Conservation (phyloP, 352 stramenopile genomes). For the Phytopythium sindhum region DNA sequence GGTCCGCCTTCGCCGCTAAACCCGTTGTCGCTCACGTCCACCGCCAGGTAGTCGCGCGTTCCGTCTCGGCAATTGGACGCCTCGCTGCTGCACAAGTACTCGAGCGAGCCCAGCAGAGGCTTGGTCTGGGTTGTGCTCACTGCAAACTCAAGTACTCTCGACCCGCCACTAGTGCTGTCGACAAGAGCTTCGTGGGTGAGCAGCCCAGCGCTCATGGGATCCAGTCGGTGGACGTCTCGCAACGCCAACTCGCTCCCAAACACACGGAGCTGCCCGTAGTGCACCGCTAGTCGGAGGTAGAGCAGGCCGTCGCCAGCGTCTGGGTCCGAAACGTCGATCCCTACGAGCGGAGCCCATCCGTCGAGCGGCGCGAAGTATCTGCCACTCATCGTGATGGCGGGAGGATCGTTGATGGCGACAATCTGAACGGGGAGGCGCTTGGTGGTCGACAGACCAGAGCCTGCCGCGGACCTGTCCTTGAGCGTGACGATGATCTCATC, state of each 20-base stretch:
- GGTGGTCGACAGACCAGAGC: constrained; percentile 5
- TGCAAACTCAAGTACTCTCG: constrained; percentile 33
- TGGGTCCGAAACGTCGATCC: constrained; percentile 32
- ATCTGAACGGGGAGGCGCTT: constrained; percentile 43
- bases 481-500: constrained; percentile 47
- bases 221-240: neutral
- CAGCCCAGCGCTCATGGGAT: neutral
- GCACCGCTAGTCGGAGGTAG: constrained; percentile 39
- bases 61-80: constrained; percentile 22
- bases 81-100: constrained; percentile 39
- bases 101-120: constrained; percentile 23
- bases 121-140: constrained; percentile 15
- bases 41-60: constrained; percentile 28
- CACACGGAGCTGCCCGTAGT: constrained; percentile 30
- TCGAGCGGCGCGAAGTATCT: constrained; percentile 26
- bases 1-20: constrained; percentile 36
- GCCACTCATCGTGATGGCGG: constrained; percentile 23
- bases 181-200: neutral
- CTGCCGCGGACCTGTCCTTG: constrained; percentile 8
- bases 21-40: constrained; percentile 60
- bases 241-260: neutral
- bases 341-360: constrained; percentile 21
- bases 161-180: neutral
- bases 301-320: constrained; percentile 38
- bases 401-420: constrained; percentile 38